Base-by-base conservation (phyloP, 1,284 basidiomycete genomes). In the Porphyrellus sp. region DNA sequence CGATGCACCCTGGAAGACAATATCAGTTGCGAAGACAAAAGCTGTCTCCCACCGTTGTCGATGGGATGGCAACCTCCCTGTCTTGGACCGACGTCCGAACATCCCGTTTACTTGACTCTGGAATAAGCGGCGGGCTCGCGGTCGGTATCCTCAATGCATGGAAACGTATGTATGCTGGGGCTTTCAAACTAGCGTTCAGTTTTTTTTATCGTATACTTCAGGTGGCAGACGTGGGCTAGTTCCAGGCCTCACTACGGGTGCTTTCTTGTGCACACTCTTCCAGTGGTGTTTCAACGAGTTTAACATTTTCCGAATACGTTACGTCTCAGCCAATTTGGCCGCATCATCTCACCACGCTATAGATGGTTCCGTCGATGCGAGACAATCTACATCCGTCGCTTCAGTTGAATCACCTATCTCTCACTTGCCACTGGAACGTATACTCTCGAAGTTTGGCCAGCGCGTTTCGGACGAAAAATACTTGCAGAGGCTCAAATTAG, bases 201-300 rank as follows among this genome's bases (percentile, higher is more conserved):
- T 24, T 24, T 39, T 25, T n/a, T 39, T 27, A 56, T 42, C 34
- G 31, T 44, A 41, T 43, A 35, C 5, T 44, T 46, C 44, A 82
- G 79, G 72, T 45, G 79, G 80, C 0, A 63, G 59, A 50, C 55
- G 60, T 33, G 73, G 75, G 15, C 57, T 77, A 12, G 43, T 77
- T 41, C 74, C 85, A 0, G 86, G 84, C 16, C 73, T 79, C 27
- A 58, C 78, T 3, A 82, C 82, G 0, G 81, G 78, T 20, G 76
- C 76, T 15, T 56, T 80, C 3, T 64, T 77, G 23, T 86, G 85
- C 59, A 74, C 79, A 1, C 41, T 81, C 20, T 64, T 88, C 15
- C 89, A 91, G 60, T 72, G 79, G 54, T 72, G 73, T 16, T 82
- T 73, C 67, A 91, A 91, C 60, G 85, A 89, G 64, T 55, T 82